Percentiles rank a stretch among this genome's conserved stretches.
These are phyloP conservation scores for Chalaropsis ovoidea DNA, from an alignment of 2,329 filamentous ascomycete genomes.

Conservation along the genomic window DNA sequence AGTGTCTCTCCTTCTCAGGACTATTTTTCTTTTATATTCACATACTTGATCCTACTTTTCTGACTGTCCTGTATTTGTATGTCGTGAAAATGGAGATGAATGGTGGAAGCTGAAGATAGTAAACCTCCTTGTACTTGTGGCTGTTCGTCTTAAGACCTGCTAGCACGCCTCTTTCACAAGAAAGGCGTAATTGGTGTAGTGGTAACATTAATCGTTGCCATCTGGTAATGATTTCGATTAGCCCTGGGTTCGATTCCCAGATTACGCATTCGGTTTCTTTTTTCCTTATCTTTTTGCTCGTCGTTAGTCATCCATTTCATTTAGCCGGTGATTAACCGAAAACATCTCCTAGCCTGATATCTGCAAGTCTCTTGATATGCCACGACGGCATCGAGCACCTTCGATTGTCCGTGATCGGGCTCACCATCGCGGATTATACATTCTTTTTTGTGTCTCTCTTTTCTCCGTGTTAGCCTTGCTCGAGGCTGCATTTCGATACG, in stretches of 20 bases:
- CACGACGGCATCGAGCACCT: background rate
- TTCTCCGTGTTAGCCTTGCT: background rate
- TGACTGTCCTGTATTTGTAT: too few relatives aligned
- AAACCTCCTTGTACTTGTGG: too few relatives aligned
- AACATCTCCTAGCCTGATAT: background rate
- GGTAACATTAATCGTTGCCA: conserved; percentile 24
- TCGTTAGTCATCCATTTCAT: background rate
- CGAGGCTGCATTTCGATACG: background rate
- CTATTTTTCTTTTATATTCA: background rate
- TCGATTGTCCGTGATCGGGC: background rate
- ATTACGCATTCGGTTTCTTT: conserved; percentile 13
- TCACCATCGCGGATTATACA: background rate
- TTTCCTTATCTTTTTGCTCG: background rate
- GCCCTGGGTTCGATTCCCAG: conserved; percentile 23
- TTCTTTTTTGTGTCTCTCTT: background rate
- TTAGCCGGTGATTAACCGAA: background rate
- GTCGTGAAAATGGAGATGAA: too few relatives aligned
- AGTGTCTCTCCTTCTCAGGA: background rate
- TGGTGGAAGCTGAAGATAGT: too few relatives aligned
- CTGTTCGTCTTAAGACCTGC: background rate
- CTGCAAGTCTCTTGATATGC: background rate
- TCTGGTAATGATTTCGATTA: conserved; percentile 22
- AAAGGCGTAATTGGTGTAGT: conserved; percentile 22
- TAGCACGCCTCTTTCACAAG: background rate
- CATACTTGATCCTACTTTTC: too few relatives aligned